Evolutionary conservation across 2,329 filamentous ascomycete genomes (phyloP), one percentile per base, ranked within the genome.

Genomic region (Aspergillus sp.): DNA sequence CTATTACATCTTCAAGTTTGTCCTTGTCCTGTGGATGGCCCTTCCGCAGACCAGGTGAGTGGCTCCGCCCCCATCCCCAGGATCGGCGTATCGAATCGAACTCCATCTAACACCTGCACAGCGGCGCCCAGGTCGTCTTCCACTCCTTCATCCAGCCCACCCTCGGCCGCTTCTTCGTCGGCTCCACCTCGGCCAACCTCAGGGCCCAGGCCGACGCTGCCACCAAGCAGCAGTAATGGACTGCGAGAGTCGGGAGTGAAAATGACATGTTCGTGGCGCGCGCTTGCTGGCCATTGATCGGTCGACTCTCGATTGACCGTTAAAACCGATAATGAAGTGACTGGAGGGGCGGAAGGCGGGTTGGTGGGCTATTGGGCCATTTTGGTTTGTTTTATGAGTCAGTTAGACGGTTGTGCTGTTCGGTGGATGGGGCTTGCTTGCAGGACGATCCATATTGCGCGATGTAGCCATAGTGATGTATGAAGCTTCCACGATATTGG

Each of bases 1-100:
- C 72, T 98, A 98, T 82, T 98, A 85, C 69, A 89, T 88, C 60
- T 96, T 98, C 82, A 98, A 98, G 77, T 95, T 98, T 60, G 71
- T 93, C 58, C 82, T 96, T 63, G 75, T 96, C 53, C 80, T 98
- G 62, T 98, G 91, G 91, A 86, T 98, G 69, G 80, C 89, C 51
- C 86, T 98, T 55, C 91, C 91, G 63, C 75, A 84, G 64, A 95
- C 93, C 72, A 72, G 73, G 89, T 95, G 80, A 60, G 81, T 20
- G 42, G 52, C 16, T n/a, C n/a, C n/a, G n/a, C n/a, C n/a, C n/a
- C n/a, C n/a, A n/a, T n/a, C n/a, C n/a, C n/a, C n/a, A n/a, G n/a
- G n/a, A n/a, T n/a, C n/a, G n/a, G n/a, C n/a, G n/a, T n/a, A n/a
- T n/a, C n/a, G n/a, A n/a, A n/a, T n/a, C n/a, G n/a, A n/a, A n/a